A percentile compares a stretch with the other conserved stretches of the same genome.
These are phyloP conservation scores for Aspergillus biplanus DNA, from an alignment of 495 filamentous ascomycete species.

Conservation along the genomic window DNA sequence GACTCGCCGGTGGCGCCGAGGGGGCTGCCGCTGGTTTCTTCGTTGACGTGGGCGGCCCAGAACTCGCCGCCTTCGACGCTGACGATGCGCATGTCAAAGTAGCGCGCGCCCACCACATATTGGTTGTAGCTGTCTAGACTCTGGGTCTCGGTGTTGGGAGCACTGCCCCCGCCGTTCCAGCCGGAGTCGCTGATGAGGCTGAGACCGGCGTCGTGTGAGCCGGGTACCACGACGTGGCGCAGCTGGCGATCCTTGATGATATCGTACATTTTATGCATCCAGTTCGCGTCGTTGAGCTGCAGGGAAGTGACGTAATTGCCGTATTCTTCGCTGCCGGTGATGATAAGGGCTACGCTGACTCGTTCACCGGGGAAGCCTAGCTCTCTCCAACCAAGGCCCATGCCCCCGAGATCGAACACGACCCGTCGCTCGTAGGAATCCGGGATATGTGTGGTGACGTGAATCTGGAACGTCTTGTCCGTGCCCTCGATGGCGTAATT, in stretches of 20 bases:
- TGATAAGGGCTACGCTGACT: background rate
- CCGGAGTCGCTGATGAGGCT: background rate
- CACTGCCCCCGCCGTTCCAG: background rate
- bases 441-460: background rate
- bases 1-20: background rate
- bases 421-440: background rate
- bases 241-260: background rate
- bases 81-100: conserved; percentile 1
- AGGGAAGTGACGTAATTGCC: background rate
- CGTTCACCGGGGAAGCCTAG: background rate
- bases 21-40: background rate
- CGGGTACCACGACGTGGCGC: background rate
- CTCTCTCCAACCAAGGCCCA: background rate
- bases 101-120: background rate
- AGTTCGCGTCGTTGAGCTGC: background rate
- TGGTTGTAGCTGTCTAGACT: background rate
- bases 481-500: background rate
- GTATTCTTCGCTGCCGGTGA: background rate
- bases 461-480: conserved; percentile 1
- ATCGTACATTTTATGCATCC: background rate
- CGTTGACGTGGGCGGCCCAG: background rate
- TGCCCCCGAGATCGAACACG: background rate
- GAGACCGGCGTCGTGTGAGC: background rate
- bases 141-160: background rate
- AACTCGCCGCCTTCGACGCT: background rate